Conservation (phyloP, 164 flowering plant species). For the Dillenia turbinata region DNA sequence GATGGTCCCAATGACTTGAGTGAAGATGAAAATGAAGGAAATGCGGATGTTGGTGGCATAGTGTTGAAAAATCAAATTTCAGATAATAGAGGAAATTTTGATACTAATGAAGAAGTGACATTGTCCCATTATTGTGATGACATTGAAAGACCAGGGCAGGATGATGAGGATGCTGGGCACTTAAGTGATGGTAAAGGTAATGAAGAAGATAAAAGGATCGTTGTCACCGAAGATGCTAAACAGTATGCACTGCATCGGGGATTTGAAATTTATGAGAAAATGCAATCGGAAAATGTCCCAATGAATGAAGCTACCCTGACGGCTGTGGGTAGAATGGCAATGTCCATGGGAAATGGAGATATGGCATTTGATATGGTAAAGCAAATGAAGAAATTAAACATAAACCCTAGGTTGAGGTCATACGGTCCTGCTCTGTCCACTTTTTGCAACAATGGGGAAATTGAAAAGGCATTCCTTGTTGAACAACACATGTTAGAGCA, state of each 20-base stretch:
- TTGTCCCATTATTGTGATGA: slow-evolving; percentile 4
- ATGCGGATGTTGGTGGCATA: background rate
- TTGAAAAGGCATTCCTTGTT: slow-evolving; percentile 68
- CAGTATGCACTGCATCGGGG: slow-evolving; percentile 58
- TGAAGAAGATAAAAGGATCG: slow-evolving; percentile 23
- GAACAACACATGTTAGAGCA: slow-evolving; percentile 71
- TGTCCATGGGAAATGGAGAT: slow-evolving; percentile 76
- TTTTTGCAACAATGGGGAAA: slow-evolving; percentile 54
- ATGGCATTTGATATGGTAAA: slow-evolving; percentile 81
- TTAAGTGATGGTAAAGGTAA: slow-evolving; percentile 9
- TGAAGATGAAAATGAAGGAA: slow-evolving; percentile 10
- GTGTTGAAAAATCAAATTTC: slow-evolving; percentile 1
- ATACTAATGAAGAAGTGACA: slow-evolving; percentile 8
- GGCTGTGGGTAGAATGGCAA: slow-evolving; percentile 84
- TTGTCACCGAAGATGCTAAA: slow-evolving; percentile 44
- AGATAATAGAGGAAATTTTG: slow-evolving; percentile 3
- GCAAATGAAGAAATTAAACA: slow-evolving; percentile 57
- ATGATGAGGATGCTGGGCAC: slow-evolving; percentile 7
- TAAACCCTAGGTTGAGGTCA: slow-evolving; percentile 72
- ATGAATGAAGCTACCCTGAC: slow-evolving; percentile 86
- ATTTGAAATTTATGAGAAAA: slow-evolving; percentile 58
- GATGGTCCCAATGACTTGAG: slow-evolving; percentile 8
- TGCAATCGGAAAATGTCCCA: slow-evolving; percentile 56
- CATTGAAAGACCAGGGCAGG: slow-evolving; percentile 1
- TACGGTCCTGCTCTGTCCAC: slow-evolving; percentile 76